These are phyloP conservation scores for Chlorencoelia australis DNA, from an alignment of 2,329 filamentous ascomycete species.

Conservation along the genomic window DNA sequence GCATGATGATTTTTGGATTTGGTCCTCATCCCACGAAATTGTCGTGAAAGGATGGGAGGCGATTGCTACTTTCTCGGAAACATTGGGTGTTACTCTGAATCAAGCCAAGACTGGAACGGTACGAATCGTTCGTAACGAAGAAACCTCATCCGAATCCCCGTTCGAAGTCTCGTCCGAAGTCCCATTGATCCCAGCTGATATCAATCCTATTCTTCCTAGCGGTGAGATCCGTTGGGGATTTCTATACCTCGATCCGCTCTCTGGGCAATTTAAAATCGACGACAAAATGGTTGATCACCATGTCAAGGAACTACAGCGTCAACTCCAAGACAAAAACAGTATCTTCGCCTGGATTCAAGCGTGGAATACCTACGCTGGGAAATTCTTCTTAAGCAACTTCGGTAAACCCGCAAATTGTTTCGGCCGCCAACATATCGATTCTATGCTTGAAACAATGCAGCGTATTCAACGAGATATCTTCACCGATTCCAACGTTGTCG, in stretches of 20 bases:
- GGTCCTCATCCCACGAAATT: slow-evolving; percentile 40
- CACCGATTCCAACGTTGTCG: slow-evolving; percentile 32
- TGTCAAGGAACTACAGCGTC: slow-evolving; percentile 43
- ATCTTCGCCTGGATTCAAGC: slow-evolving; percentile 50
- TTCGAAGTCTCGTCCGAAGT: not conserved
- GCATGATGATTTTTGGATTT: slow-evolving; percentile 60
- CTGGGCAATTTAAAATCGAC: slow-evolving; percentile 45
- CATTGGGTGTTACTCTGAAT: slow-evolving; percentile 50
- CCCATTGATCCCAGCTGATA: slow-evolving; percentile 1
- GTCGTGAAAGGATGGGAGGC: slow-evolving; percentile 50
- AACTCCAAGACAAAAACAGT: slow-evolving; percentile 40
- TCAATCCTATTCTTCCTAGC: slow-evolving; percentile 32
- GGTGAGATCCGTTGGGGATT: slow-evolving; percentile 51
- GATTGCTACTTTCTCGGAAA: slow-evolving; percentile 41
- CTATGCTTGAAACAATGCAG: slow-evolving; percentile 40
- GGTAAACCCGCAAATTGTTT: slow-evolving; percentile 45
- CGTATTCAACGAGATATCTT: slow-evolving; percentile 44
- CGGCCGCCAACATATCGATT: slow-evolving; percentile 43
- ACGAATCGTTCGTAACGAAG: slow-evolving; percentile 25
- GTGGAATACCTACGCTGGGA: slow-evolving; percentile 47
- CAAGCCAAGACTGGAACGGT: slow-evolving; percentile 45
- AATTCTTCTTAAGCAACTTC: slow-evolving; percentile 49
- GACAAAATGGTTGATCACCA: slow-evolving; percentile 44
- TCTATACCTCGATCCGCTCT: slow-evolving; percentile 38
- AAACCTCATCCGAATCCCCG: not conserved